Conservation (phyloP, 306 rosid genomes). For the Mucuna pruriens region DNA sequence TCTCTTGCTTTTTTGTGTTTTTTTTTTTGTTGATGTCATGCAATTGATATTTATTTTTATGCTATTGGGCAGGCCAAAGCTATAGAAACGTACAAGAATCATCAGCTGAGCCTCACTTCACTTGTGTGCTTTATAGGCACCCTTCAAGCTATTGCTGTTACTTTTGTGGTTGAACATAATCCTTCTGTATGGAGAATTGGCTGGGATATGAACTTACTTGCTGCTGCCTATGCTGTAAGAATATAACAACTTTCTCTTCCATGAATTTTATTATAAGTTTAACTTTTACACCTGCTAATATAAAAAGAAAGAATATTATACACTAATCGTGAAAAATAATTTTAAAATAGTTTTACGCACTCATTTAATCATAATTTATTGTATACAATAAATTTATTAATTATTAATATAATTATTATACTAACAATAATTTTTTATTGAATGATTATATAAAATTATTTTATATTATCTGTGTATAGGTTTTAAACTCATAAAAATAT, state of each 20-base stretch:
- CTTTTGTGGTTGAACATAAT: constrained; percentile 77
- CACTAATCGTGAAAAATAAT: too few species aligned
- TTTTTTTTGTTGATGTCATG: not conserved
- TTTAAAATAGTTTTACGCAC: too few species aligned
- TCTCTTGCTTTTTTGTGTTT: not conserved
- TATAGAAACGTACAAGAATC: constrained; percentile 79
- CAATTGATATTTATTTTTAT: not conserved
- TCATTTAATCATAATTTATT: too few species aligned
- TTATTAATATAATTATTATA: too few species aligned
- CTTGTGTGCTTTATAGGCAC: constrained; percentile 81
- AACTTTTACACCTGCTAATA: too few species aligned
- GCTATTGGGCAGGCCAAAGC: constrained; percentile 61
- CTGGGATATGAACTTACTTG: constrained; percentile 89
- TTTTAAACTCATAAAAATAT: too few species aligned
- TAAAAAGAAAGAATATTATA: too few species aligned
- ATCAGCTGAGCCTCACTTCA: constrained; percentile 81
- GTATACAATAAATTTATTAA: too few species aligned
- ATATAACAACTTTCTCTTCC: constrained; percentile 44
- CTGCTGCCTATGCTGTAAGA: constrained; percentile 97
- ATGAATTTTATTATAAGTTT: not conserved
- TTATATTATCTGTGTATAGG: too few species aligned
- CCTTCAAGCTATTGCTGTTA: constrained; percentile 83
- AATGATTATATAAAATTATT: too few species aligned
- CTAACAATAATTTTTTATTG: too few species aligned
- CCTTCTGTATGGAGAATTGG: constrained; percentile 85